Base-by-base conservation (phyloP, 371 early-diverging fungal species). In the Neoconidiobolus thromboides region DNA sequence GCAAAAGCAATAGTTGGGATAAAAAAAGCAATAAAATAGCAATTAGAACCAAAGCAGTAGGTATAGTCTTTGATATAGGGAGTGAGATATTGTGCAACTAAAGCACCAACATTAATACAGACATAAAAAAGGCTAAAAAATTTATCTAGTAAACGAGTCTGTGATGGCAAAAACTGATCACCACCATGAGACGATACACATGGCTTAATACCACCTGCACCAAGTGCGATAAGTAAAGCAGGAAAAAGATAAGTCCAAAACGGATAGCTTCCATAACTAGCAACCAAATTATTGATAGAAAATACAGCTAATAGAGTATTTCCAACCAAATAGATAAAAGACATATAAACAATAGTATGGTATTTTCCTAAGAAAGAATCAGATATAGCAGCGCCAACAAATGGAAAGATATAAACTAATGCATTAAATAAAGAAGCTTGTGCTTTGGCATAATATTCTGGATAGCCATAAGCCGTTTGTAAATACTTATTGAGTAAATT, bases 331-430 rank as follows among this genome's bases (percentile, higher is more conserved):
- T 59, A 59, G n/a, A 59, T 12, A 3, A 59, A 4, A 14, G 60
- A 59, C 38, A 59, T 26, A 57, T 47, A 61, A 47, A 80, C 69
- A 56, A 85, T 85, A 55, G 84, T 85, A 66, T 62, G 64, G 74
- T 72, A 83, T 69, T 80, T 80, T 65, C 79, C 83, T 52, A 80
- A 65, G 65, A 71, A 74, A 38, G 75, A 74, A 66, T 84, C 87
- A 12, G 82, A 76, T 42, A 82, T 43, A 48, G 80, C 69, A 56
- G 80, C 79, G 48, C 85, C 82, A 14, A 80, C 47, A 46, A 87
- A 64, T 7, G 84, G 80, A 67, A 72, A 75, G 64, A 81, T 68
- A 68, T 81, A 84, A 26, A 76, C 71, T 61, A 77, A 62, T 64
- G 74, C 71, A 9, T 69, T 72, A 62, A 77, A 83, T 53, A 68